Evolutionary conservation across 176 grass and related monocot species (phyloP), one percentile per base, ranked within the genome.

Genomic region (Lolium rigidum): DNA sequence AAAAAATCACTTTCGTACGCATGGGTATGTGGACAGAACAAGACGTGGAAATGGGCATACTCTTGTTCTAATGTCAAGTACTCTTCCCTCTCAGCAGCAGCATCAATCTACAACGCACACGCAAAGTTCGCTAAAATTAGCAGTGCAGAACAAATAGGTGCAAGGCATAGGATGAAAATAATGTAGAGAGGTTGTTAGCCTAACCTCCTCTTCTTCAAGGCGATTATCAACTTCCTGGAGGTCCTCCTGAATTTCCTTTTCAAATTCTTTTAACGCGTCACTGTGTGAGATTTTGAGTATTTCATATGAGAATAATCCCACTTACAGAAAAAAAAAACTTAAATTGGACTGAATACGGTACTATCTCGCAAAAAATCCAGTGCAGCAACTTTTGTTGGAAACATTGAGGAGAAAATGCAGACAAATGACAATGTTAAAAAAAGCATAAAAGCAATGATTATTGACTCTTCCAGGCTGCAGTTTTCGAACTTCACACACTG

Each of bases 231-330:
- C 90, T 57, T 91, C 97, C 89, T 93, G 92, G 76, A 99, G 83
- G 50, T 99, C 57, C 25, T 90, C 94, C 79, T 91, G 94, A 85
- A 99, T 99, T 94, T 99, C 97, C 85, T 96, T 96, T 83, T 96
- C 92, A 61, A 99, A 99, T 91, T 94, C 97, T 94, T 99, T 99
- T 82, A 93, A 95, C 0, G 92, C 94, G 31, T 99, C 92, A 58
- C 97, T 99, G 86, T 28, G 18, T 2, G 22, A 76, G 6, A 18
- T 44, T 79, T 79, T 73, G 62, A 74, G 7, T 84, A 84, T 80
- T 17, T 68, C 24, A 67, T 7, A 66, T 43, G 39, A 80, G 48
- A 28, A 51, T 20, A 63, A 83, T 58, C 20, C 66, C 20, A 80
- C 25, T 75, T 66, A 79, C 13, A 17, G 9, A 60, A 83, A 1